Evolutionary conservation across 1,139 yeast genomes (phyloP), one percentile per base, ranked within the genome.

Genomic region (Meyerozyma elateridarum): DNA sequence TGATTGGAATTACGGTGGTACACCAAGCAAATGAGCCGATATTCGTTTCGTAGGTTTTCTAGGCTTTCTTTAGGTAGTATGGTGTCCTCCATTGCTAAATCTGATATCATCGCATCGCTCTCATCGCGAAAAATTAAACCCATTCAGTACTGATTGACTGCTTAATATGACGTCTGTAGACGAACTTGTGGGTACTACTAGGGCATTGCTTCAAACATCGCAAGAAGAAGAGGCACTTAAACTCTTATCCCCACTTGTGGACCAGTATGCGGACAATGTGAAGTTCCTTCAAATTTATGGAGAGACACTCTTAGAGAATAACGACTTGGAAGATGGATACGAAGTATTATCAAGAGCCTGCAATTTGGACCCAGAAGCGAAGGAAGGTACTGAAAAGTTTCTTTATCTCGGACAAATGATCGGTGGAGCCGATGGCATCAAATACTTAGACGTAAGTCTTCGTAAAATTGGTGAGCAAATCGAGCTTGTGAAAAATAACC

Each of bases 361-460:
- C 38, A 73, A 75, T 41, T 41, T 81, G 32, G 97, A 89, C 53
- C 78, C 85, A 5, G 56, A 64, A 2, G 95, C 85, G 1, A 44
- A 56, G 1, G 48, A 58, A 30, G 94, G 91, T 1, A 64, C 73
- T 25, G 95, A 85, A 51, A 89, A 89, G 59, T 89, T 84, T 52
- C 70, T 91, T 36, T 87, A 91, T 59, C 64, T 89, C 44, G 99
- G 96, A 1, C 98, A 91, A 59, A 76, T 91, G 34, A 66, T 81
- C 20, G 97, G 97, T 22, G 96, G 95, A 20, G 45, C 45, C 18
- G 85, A 79, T 43, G 97, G 97, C 8, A 54, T 85, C 20, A 56
- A 64, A n/a, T 68, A 73, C 49, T 70, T 84, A 39, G 74, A 77
- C 42, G 67, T 66, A 35, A 97, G 95, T 4, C 62, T 85, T 30